phyloP scores from a whole-genome alignment of 257 asterid species.

The Lithospermum erythrorhizon region DNA sequence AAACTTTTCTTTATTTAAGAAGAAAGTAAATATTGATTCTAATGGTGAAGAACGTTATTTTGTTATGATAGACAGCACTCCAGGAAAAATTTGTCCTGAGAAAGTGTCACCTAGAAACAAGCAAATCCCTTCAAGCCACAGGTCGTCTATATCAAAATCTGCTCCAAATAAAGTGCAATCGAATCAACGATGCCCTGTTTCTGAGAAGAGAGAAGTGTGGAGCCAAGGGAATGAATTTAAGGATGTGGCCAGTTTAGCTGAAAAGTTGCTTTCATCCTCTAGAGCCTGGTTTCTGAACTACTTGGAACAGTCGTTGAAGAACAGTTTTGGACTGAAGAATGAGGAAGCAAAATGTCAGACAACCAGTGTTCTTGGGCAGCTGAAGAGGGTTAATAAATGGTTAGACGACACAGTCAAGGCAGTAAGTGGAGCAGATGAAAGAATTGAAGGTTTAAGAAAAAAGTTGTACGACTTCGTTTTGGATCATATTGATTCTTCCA shows the following conservation, averaged over 20 bases:
- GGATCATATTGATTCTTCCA: conserved; percentile 51
- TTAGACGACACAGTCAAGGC: conserved; percentile 39
- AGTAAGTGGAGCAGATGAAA: conserved; percentile 34
- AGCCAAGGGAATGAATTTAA: conserved; percentile 35
- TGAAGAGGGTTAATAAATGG: conserved; percentile 70
- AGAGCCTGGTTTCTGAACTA: conserved; percentile 66
- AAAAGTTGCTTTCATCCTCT: conserved; percentile 39
- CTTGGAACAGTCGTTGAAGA: conserved; percentile 42
- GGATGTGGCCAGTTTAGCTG: conserved; percentile 44
- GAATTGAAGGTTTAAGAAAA: conserved; percentile 46
- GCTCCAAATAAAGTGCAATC: conserved; percentile 19
- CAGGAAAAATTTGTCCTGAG: conserved; percentile 20
- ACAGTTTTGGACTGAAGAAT: conserved; percentile 28
- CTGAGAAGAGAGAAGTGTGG: conserved; percentile 25
- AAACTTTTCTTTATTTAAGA: conserved; percentile 45
- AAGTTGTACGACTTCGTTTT: conserved; percentile 59
- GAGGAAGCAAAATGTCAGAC: conserved; percentile 31
- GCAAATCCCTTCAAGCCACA: conserved; percentile 20
- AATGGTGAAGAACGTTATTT: conserved; percentile 31
- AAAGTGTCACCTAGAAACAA: conserved; percentile 20
- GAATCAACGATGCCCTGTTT: conserved; percentile 15
- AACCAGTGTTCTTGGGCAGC: conserved; percentile 57
- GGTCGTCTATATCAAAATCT: conserved; percentile 14
- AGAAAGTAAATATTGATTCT: conserved; percentile 31
- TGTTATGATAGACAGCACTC: conserved; percentile 34